Conservation (phyloP, 73 alveolate genomes). For the Symbiodinium natans region DNA sequence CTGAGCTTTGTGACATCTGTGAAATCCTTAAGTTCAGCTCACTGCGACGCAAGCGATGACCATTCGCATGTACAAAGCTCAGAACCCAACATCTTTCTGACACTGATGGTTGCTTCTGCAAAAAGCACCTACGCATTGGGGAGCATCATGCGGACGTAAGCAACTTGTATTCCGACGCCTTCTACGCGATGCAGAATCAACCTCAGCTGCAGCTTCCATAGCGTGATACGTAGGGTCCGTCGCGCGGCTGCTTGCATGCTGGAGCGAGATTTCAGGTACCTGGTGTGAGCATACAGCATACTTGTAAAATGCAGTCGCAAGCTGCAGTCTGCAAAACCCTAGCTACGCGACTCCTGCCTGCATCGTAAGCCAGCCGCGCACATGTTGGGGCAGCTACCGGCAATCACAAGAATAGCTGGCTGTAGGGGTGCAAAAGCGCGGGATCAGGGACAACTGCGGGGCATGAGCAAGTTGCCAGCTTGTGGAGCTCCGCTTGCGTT, state of each 20-base stretch:
- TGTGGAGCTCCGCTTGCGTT: too few species aligned
- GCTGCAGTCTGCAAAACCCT: too few species aligned
- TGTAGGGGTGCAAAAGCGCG: neutral
- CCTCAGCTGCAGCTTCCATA: slow-evolving; percentile 8
- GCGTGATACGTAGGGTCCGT: neutral
- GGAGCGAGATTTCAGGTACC: neutral
- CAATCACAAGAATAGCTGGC: slow-evolving; percentile 20
- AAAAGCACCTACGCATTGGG: too few species aligned
- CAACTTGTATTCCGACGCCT: neutral
- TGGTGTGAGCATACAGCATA: too few species aligned
- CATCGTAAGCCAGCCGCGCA: slow-evolving; percentile 1
- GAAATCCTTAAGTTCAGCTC: too few species aligned
- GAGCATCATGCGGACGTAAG: too few species aligned
- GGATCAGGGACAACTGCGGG: too few species aligned
- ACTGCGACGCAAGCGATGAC: too few species aligned
- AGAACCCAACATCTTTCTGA: neutral
- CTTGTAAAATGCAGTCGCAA: too few species aligned
- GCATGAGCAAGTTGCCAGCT: too few species aligned
- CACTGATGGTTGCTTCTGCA: neutral
- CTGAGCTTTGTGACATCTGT: too few species aligned
- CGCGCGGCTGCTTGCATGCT: slow-evolving; percentile 5
- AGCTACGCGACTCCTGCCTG: neutral
- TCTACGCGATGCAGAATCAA: neutral
- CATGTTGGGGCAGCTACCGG: slow-evolving; percentile 2
- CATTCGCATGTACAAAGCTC: too few species aligned